Evolutionary conservation across 176 grass and related monocot genomes (phyloP), one percentile per base, ranked within the genome.

Genomic region (Aegilops bicornis): DNA sequence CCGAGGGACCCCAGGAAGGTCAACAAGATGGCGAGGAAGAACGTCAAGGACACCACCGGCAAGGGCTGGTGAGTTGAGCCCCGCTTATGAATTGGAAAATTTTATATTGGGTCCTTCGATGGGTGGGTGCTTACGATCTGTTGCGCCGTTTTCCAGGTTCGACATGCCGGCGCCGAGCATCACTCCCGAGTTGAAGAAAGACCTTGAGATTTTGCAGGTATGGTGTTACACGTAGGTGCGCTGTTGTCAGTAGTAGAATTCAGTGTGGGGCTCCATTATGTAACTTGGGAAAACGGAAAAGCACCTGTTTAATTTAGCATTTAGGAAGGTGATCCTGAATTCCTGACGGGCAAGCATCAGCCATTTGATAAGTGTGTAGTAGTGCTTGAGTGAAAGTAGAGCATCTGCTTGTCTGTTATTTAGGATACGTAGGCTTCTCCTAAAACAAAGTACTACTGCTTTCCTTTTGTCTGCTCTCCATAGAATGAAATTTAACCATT

Each of bases 191-290:
- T 31, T 98, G 75, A 95, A 98, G 90, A 95, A 93, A 79, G 96
- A 98, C 77, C 91, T 98, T 19, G 88, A 94, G 84, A 84, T 98
- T 92, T 86, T 98, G 86, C 92, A 93, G 93, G 96, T 95, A 72
- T 66, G 42, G 17, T 82, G 32, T 83, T 50, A 9, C 39, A 29
- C 67, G 48, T 77, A 14, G 10, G 1, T 60, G 32, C 6, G 39
- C 52, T n/a, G 3, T 71, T 50, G 2, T 58, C 40, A 35, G 42
- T 35, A 37, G 5, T 80, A 43, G 8, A 36, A 7, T 1, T 74
- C 13, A 60, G 24, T 65, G 19, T 35, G 19, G 29, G 70, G 1
- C 12, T 64, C 6, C 52, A 20, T 13, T 65, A 67, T 83, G 14
- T 81, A 12, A 16, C 65, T 73, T 73, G 29, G 19, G 16, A 39